phyloP scores from a whole-genome alignment of 1,284 basidiomycete genomes.

The Heterobasidion parviporum region DNA sequence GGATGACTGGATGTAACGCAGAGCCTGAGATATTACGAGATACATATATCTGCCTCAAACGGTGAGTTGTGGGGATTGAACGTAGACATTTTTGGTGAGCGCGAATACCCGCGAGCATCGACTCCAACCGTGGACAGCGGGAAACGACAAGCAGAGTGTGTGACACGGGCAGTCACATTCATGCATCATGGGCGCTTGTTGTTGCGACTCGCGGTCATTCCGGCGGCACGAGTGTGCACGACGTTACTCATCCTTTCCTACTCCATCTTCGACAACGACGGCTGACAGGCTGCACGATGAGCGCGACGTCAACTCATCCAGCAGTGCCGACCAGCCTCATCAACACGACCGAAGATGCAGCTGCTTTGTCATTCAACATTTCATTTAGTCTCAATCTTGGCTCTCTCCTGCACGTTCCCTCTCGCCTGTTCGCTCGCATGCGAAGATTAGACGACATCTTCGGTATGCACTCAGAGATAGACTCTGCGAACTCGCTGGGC shows the following conservation, averaged over 20 bases:
- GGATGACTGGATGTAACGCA: constrained; percentile 7
- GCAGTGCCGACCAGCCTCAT: not conserved
- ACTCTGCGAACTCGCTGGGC: not conserved
- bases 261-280: not conserved
- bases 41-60: not conserved
- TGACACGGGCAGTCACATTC: not conserved
- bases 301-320: not conserved
- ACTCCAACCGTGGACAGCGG: not conserved
- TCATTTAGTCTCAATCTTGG: constrained; percentile 26
- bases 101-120: not conserved
- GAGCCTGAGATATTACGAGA: not conserved
- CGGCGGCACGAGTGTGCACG: not conserved
- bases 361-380: constrained; percentile 11
- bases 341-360: constrained; percentile 1
- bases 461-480: constrained; percentile 2
- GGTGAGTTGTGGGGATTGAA: not conserved
- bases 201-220: not conserved
- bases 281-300: not conserved
- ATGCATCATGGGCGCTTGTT: not conserved
- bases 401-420: constrained; percentile 29
- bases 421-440: constrained; percentile 33
- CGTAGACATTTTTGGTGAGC: not conserved
- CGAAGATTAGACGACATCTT: constrained; percentile 23
- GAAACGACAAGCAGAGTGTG: not conserved
- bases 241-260: not conserved